Percentiles rank a stretch among this genome's conserved stretches.
Conservation (phyloP, 176 grass and related monocot genomes). For the Ensete glaucum region DNA sequence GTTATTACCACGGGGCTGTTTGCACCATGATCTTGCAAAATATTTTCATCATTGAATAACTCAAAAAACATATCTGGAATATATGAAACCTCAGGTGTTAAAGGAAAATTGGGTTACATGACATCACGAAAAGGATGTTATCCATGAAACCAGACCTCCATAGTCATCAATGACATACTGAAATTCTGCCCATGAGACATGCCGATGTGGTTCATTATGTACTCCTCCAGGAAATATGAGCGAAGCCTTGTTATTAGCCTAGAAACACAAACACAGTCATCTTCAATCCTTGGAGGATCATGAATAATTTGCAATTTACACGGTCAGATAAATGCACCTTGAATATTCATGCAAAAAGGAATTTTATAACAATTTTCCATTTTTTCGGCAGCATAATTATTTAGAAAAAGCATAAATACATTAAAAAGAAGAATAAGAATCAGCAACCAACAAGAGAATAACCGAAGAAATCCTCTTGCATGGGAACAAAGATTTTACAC, state of each 20-base stretch:
- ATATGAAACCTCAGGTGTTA: background rate
- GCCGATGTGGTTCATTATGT: constrained; percentile 79
- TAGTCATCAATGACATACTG: constrained; percentile 79
- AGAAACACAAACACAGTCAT: constrained; percentile 27
- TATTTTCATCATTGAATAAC: constrained; percentile 67
- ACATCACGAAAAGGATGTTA: background rate
- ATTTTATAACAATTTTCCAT: background rate
- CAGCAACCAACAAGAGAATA: too few relatives aligned
- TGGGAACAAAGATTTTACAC: background rate
- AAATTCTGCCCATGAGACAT: constrained; percentile 72
- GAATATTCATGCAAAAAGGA: background rate
- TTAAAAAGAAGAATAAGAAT: background rate
- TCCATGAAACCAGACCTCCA: constrained; percentile 57
- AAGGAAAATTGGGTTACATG: background rate
- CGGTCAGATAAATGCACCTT: background rate
- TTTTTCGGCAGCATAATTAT: background rate
- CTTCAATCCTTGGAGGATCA: background rate
- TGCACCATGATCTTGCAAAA: constrained; percentile 58
- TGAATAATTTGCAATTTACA: background rate
- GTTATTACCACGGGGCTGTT: constrained; percentile 68
- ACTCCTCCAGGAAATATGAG: constrained; percentile 84
- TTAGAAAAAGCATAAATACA: background rate
- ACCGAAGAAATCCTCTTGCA: background rate
- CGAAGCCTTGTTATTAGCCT: constrained; percentile 84
- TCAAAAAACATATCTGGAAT: constrained; percentile 77